A percentile compares a stretch with the other conserved stretches of the same genome.
phyloP scores from a whole-genome alignment of 805 yeast species.

The Ogataea parapolymorpha region DNA sequence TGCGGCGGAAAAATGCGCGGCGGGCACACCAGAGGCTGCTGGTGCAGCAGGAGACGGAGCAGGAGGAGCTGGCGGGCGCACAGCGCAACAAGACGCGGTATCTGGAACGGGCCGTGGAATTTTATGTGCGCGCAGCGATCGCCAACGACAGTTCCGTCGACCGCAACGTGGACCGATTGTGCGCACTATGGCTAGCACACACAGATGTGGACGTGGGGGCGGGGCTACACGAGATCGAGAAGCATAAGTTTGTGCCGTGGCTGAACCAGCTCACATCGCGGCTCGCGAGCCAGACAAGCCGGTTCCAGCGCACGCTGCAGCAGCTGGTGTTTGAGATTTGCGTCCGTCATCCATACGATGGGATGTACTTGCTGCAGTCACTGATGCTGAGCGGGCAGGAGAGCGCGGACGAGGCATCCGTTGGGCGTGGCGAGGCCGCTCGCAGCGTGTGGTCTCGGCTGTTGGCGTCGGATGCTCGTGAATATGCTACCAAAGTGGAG shows the following conservation, averaged over 20 bases:
- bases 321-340: constrained; percentile 36
- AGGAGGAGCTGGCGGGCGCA: constrained; percentile 40
- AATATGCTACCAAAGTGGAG: constrained; percentile 42
- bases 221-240: constrained; percentile 42
- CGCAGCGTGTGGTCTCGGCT: constrained; percentile 44
- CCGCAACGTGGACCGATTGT: constrained; percentile 68
- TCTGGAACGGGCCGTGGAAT: constrained; percentile 51
- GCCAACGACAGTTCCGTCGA: constrained; percentile 42
- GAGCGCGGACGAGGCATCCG: constrained; percentile 36
- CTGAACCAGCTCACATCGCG: constrained; percentile 76
- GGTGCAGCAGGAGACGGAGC: constrained; percentile 48
- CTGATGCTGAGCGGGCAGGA: constrained; percentile 38
- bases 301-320: constrained; percentile 56
- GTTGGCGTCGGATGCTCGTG: constrained; percentile 2
- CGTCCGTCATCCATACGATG: constrained; percentile 65
- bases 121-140: constrained; percentile 55
- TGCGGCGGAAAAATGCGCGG: constrained; percentile 51
- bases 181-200: constrained; percentile 79
- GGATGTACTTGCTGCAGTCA: constrained; percentile 60
- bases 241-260: constrained; percentile 72
- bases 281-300: constrained; percentile 43
- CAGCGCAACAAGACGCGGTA: constrained; percentile 34
- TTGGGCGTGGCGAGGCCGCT: constrained; percentile 52
- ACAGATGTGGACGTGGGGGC: constrained; percentile 31
- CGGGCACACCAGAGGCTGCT: constrained; percentile 48